Conservation (phyloP, 208 protist genomes). For the Leishmania arabica region DNA sequence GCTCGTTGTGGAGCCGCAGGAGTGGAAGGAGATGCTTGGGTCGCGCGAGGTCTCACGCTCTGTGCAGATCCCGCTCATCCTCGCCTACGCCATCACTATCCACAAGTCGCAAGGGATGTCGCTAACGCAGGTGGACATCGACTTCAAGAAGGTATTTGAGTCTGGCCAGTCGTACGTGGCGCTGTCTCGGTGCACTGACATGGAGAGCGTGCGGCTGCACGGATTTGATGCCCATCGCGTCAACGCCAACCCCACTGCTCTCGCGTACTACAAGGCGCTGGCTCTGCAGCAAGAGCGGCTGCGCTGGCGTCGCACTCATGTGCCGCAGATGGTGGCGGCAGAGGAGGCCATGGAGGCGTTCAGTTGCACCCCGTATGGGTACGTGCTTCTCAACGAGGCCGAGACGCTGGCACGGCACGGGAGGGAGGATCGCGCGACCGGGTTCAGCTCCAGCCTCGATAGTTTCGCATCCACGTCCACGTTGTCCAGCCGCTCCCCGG, state of each 20-base stretch:
- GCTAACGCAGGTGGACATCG: slow-evolving; percentile 81
- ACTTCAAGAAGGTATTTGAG: slow-evolving; percentile 80
- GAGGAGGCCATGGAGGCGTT: slow-evolving; percentile 4
- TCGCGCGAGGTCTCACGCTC: slow-evolving; percentile 43
- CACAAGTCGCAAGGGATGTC: slow-evolving; percentile 97
- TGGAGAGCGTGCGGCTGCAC: slow-evolving; percentile 62
- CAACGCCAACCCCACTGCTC: slow-evolving; percentile 54
- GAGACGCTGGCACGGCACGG: neutral
- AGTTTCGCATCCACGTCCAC: neutral
- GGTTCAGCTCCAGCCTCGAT: neutral
- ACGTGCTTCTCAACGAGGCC: slow-evolving; percentile 13
- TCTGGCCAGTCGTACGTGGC: slow-evolving; percentile 91
- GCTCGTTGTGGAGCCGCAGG: slow-evolving; percentile 76
- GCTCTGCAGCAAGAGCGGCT: slow-evolving; percentile 37
- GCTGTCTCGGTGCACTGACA: slow-evolving; percentile 82
- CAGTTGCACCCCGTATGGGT: slow-evolving; percentile 23
- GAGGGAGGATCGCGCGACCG: slow-evolving; percentile 10
- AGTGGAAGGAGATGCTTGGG: slow-evolving; percentile 71
- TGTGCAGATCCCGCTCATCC: slow-evolving; percentile 92
- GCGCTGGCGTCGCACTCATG: slow-evolving; percentile 34
- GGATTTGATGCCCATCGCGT: slow-evolving; percentile 62
- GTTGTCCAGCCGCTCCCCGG: neutral
- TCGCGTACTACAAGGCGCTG: slow-evolving; percentile 86
- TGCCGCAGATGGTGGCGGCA: slow-evolving; percentile 12
- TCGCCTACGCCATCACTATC: slow-evolving; percentile 96